Evolutionary conservation across 148 eudicot species (phyloP).

Genomic region (Camellia lanceoleosa): DNA sequence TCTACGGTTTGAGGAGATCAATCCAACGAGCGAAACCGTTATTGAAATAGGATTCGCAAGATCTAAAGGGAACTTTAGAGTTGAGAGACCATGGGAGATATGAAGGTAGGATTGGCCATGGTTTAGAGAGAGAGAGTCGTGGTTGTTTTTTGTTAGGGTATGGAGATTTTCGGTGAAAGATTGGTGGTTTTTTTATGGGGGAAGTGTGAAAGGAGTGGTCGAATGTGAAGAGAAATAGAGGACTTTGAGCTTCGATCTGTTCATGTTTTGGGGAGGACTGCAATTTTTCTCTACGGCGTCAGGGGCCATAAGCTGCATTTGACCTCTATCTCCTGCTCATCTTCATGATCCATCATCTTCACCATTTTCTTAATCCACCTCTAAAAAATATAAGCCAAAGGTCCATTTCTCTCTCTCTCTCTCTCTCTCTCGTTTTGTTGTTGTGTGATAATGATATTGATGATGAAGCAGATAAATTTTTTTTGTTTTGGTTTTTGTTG

Average conservation of each 20-base stretch:
- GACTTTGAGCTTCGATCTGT: not conserved
- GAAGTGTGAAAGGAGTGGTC: constrained; percentile 23
- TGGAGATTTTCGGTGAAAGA: constrained; percentile 20
- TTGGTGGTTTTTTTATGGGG: not conserved
- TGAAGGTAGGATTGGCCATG: constrained; percentile 88
- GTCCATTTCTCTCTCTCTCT: no score
- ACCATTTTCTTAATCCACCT: no score
- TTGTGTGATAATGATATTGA: no score
- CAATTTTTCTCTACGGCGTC: no score
- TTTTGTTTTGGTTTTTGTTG: no score
- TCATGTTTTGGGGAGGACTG: no score
- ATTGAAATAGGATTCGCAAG: constrained; percentile 84
- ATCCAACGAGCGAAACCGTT: constrained; percentile 56
- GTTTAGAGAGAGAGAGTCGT: constrained; percentile 33
- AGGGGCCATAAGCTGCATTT: no score
- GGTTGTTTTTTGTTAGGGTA: constrained; percentile 8
- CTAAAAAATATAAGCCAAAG: no score
- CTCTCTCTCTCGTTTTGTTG: no score
- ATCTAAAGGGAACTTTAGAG: constrained; percentile 25
- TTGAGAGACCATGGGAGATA: constrained; percentile 78
- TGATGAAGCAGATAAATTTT: no score
- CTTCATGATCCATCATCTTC: no score
- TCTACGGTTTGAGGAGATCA: constrained; percentile 34
- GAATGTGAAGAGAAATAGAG: constrained; percentile 52
- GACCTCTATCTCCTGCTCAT: no score